Conservation (phyloP, 2,329 filamentous ascomycete species). For the Fusarium humuli region DNA sequence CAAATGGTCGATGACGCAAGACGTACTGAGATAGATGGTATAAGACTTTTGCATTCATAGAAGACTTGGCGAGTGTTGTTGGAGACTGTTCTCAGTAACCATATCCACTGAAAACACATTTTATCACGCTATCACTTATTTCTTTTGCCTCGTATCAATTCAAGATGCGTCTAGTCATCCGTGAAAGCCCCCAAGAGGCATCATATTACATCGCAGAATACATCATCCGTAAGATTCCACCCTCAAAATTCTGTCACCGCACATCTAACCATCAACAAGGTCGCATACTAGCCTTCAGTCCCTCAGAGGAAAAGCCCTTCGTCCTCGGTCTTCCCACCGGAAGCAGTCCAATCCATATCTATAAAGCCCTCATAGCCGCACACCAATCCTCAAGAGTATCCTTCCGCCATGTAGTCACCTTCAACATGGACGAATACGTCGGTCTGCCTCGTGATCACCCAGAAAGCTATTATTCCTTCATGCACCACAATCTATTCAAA, state of each 20-base stretch:
- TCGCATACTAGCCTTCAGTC: background rate
- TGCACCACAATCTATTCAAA: conserved; percentile 12
- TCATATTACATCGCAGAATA: conserved; percentile 18
- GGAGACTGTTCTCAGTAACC: background rate
- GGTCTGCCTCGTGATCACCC: conserved; percentile 9
- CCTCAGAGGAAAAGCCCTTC: conserved; percentile 10
- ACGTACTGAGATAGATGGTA: background rate
- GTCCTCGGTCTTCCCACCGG: conserved; percentile 11
- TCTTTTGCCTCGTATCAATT: background rate
- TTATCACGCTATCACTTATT: background rate
- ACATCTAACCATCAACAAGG: background rate
- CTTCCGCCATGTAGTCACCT: conserved; percentile 14
- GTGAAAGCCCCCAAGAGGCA: conserved; percentile 11
- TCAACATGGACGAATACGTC: conserved; percentile 22
- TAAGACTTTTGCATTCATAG: background rate
- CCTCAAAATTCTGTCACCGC: no score
- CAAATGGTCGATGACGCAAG: background rate
- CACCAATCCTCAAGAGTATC: conserved; percentile 9
- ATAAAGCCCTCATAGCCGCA: conserved; percentile 2
- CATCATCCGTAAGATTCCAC: conserved; percentile 7
- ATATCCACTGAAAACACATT: background rate
- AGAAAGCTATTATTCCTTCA: conserved; percentile 11
- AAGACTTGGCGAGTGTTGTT: background rate
- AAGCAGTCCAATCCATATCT: conserved; percentile 13
- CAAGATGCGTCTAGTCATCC: conserved; percentile 19